Percentiles rank a stretch among this genome's conserved stretches.
Conservation (phyloP, 345 rosid genomes). For the Capsella bursapastoris region DNA sequence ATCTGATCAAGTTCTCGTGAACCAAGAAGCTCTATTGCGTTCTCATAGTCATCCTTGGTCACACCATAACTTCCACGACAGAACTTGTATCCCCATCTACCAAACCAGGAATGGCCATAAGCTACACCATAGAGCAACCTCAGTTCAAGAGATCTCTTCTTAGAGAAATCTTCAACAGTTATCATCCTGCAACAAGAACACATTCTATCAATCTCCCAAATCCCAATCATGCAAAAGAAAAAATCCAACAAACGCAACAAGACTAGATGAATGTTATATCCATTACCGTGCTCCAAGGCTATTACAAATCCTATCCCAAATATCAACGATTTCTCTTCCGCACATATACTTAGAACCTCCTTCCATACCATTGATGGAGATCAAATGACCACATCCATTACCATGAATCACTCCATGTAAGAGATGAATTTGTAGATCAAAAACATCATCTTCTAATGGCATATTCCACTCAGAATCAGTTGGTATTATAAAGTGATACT, state of each 20-base stretch:
- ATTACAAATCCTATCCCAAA: conserved; percentile 83
- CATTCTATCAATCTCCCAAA: conserved; percentile 24
- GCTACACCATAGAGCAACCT: conserved; percentile 80
- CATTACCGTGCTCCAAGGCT: conserved; percentile 61
- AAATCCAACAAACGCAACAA: neutral
- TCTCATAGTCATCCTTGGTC: conserved; percentile 56
- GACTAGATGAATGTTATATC: neutral
- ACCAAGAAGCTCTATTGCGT: conserved; percentile 70
- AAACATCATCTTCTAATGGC: conserved; percentile 57
- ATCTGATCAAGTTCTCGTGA: conserved; percentile 59
- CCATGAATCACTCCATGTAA: conserved; percentile 87
- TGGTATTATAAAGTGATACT: conserved; percentile 78
- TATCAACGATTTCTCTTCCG: conserved; percentile 80
- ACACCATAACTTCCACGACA: conserved; percentile 81
- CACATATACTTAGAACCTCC: conserved; percentile 70
- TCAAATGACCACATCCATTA: conserved; percentile 85
- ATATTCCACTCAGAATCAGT: conserved; percentile 62
- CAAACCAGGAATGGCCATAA: conserved; percentile 90
- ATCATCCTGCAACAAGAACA: conserved; percentile 56
- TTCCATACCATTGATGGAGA: conserved; percentile 79
- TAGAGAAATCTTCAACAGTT: conserved; percentile 71
- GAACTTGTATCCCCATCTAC: conserved; percentile 86
- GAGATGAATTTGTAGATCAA: conserved; percentile 65
- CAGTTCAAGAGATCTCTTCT: conserved; percentile 76
- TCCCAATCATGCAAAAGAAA: neutral